These are phyloP conservation scores for Trypanosomatidae sp. DNA, from an alignment of 208 protist genomes.

Conservation along the genomic window DNA sequence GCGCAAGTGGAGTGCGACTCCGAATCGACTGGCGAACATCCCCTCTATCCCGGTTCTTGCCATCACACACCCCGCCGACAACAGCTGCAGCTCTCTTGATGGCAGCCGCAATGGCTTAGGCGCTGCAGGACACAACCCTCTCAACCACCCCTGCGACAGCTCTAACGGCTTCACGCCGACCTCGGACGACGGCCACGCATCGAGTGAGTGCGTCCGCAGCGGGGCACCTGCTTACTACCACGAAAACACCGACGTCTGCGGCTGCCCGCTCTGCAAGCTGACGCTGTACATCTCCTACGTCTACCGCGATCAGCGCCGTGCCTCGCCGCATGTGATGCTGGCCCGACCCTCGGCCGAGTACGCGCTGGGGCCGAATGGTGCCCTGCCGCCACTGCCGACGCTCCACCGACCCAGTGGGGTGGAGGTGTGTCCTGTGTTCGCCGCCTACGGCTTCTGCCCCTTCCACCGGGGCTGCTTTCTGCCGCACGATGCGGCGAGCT, in stretches of 20 bases:
- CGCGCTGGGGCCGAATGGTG: slow-evolving; percentile 20
- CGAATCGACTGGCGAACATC: slow-evolving; percentile 2
- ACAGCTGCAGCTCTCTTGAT: background rate
- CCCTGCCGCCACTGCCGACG: slow-evolving; percentile 42
- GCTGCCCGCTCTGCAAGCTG: slow-evolving; percentile 77
- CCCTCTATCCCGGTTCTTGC: slow-evolving; percentile 9
- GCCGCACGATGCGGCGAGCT: slow-evolving; percentile 40
- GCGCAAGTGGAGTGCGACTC: background rate
- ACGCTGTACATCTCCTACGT: slow-evolving; percentile 56
- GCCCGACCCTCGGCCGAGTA: slow-evolving; percentile 67
- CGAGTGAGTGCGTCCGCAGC: slow-evolving; percentile 1
- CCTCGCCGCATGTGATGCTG: slow-evolving; percentile 78
- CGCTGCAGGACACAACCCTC: too few relatives aligned
- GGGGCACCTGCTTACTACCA: slow-evolving; percentile 10
- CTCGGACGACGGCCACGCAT: slow-evolving; percentile 11
- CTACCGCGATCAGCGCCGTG: slow-evolving; percentile 74
- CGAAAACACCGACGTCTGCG: slow-evolving; percentile 37
- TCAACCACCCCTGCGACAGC: slow-evolving; percentile 10
- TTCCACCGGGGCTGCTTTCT: slow-evolving; percentile 74
- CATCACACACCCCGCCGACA: slow-evolving; percentile 8
- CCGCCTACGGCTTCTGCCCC: slow-evolving; percentile 80
- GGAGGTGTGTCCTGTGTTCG: slow-evolving; percentile 64
- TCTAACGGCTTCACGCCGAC: slow-evolving; percentile 14
- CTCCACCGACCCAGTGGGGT: slow-evolving; percentile 20
- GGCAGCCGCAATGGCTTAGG: background rate